Base-by-base conservation (phyloP, 2,329 filamentous ascomycete genomes). In the Ciborinia camelliae region DNA sequence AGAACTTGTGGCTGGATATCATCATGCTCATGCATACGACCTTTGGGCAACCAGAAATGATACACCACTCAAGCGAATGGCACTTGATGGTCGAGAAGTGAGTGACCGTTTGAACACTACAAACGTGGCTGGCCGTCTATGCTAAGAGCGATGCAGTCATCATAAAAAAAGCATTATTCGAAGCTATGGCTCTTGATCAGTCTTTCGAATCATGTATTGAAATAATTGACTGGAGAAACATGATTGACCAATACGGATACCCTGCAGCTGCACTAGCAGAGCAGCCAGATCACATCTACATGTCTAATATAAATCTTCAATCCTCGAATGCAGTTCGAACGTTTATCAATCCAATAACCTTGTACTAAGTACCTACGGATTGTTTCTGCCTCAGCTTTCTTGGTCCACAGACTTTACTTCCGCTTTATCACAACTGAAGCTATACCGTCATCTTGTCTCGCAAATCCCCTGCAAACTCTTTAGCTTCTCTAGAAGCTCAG, bases 401-500 rank as follows among this genome's bases (percentile, higher is more conserved):
- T 20, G 14, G 52, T 30, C 15, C 48, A 32, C 28, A 20, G 28
- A 51, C 48, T n/a, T n/a, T n/a, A n/a, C n/a, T n/a, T n/a, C n/a
- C n/a, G n/a, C n/a, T n/a, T n/a, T n/a, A n/a, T n/a, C n/a, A n/a
- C n/a, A n/a, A n/a, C n/a, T n/a, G n/a, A n/a, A n/a, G n/a, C n/a
- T n/a, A n/a, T n/a, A n/a, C n/a, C n/a, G n/a, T n/a, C n/a, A 43
- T 43, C 41, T 43, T 43, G 43, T 45, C 43, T 45, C 43, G 43
- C 32, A 15, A 18, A 26, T 15, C 8, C 5, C 26, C 4, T 30
- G 28, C 18, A n/a, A 43, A n/a, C 7, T 5, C 26, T 57, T 20
- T 57, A n/a, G 37, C 23, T n/a, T n/a, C n/a, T n/a, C 26, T n/a
- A 15, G 50, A 57, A 57, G 54, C 39, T 57, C 39, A 32, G 26